phyloP scores from a whole-genome alignment of 1,139 yeast species.

The Suhomyces anneliseae region DNA sequence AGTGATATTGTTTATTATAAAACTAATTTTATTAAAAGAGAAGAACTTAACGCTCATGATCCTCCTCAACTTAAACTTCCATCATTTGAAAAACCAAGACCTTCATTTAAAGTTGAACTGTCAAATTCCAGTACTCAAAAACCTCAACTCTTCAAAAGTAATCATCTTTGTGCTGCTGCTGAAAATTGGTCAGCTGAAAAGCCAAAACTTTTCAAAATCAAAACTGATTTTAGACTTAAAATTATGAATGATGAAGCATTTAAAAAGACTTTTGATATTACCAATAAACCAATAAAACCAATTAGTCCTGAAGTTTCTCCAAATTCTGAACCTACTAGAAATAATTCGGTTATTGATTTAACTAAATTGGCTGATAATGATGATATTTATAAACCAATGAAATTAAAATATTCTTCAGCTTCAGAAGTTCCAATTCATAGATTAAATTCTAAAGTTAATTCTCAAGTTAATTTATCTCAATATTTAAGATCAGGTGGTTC shows the following conservation, averaged over 20 bases:
- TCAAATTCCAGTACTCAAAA: conserved; percentile 1
- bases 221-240: conserved; percentile 33
- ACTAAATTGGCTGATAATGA: conserved; percentile 37
- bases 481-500: conserved; percentile 25
- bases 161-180: conserved; percentile 39
- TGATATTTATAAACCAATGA: conserved; percentile 43
- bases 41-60: conserved; percentile 27
- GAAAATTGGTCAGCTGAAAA: conserved; percentile 42
- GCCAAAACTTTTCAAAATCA: conserved; percentile 20
- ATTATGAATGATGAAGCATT: conserved; percentile 43
- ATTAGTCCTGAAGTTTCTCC: conserved; percentile 49
- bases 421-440: conserved; percentile 43
- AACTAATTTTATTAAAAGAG: conserved; percentile 44
- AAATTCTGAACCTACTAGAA: conserved; percentile 43
- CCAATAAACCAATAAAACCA: conserved; percentile 36
- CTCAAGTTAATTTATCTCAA: conserved; percentile 31
- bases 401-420: conserved; percentile 40
- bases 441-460: conserved; percentile 43
- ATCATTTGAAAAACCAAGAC: conserved; percentile 24
- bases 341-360: conserved; percentile 46
- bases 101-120: conserved; percentile 27
- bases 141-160: conserved; percentile 10
- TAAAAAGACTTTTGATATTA: conserved; percentile 31
- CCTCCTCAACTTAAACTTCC: conserved; percentile 6
- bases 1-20: conserved; percentile 48